Percentiles rank a stretch among this genome's conserved stretches.
Conservation (phyloP, 2,329 filamentous ascomycete species). For the Plenodomus lindquistii region DNA sequence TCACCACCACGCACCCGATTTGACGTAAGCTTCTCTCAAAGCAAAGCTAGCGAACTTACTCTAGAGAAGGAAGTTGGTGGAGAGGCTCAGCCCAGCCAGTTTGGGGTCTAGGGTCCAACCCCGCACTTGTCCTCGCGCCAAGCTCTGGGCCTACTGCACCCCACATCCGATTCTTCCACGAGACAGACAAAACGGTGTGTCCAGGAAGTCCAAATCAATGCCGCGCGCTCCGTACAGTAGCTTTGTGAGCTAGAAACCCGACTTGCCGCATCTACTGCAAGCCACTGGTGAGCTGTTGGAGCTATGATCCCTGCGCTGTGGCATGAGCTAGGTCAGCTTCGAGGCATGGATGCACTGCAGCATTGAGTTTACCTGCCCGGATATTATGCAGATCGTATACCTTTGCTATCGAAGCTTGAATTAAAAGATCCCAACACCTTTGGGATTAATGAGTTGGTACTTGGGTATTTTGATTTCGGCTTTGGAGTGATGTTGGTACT, state of each 20-base stretch:
- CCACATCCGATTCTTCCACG: constrained; percentile 38
- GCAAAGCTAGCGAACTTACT: no score
- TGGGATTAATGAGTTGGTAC: background rate
- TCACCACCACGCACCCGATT: no score
- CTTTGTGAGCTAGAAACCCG: constrained; percentile 8
- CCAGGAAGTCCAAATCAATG: constrained; percentile 15
- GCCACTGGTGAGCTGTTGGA: constrained; percentile 9
- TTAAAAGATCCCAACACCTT: background rate
- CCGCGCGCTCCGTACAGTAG: constrained; percentile 22
- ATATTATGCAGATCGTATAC: background rate
- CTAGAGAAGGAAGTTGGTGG: no score
- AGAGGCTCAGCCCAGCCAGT: background rate
- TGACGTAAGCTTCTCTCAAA: no score
- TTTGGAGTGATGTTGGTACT: background rate
- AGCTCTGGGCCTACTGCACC: constrained; percentile 32
- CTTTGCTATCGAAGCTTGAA: background rate
- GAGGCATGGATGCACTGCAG: background rate
- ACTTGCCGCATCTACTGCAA: constrained; percentile 6
- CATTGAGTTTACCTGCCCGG: background rate
- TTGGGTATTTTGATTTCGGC: background rate
- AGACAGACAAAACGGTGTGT: constrained; percentile 2
- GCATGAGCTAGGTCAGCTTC: no score
- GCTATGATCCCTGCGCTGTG: constrained; percentile 9
- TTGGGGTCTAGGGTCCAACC: constrained; percentile 10
- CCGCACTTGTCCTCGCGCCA: constrained; percentile 30